Evolutionary conservation across 2,329 filamentous ascomycete genomes (phyloP).

Genomic region (Beauveria brongniartii): DNA sequence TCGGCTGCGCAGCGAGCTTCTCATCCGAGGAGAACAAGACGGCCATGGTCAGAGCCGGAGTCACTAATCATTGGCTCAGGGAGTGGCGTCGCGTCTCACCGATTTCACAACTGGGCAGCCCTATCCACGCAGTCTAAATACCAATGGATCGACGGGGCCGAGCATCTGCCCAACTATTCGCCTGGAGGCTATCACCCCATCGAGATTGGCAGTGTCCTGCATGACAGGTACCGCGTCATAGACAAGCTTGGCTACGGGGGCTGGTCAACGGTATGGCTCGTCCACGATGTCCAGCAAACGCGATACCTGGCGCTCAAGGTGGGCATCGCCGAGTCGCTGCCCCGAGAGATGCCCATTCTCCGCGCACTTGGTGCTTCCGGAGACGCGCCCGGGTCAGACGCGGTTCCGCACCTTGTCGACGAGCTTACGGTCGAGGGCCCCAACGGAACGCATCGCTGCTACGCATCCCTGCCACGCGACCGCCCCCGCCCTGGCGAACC

Average conservation of each 20-base stretch:
- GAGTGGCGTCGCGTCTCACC: too few relatives aligned
- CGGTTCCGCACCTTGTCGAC: conserved; percentile 1
- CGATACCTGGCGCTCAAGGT: conserved; percentile 12
- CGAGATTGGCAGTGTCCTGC: background rate
- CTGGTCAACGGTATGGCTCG: conserved; percentile 14
- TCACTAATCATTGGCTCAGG: too few relatives aligned
- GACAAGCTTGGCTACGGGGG: conserved; percentile 13
- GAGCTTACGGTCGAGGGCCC: background rate
- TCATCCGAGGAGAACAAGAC: too few relatives aligned
- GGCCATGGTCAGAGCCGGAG: too few relatives aligned
- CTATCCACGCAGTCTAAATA: too few relatives aligned
- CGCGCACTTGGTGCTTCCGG: background rate
- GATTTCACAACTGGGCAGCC: too few relatives aligned
- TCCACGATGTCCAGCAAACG: background rate
- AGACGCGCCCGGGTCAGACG: background rate
- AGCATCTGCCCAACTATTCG: background rate
- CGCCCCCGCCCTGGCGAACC: background rate
- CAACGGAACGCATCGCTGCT: conserved; percentile 6
- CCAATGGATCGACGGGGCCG: background rate
- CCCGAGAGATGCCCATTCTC: background rate
- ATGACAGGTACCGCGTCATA: conserved; percentile 12
- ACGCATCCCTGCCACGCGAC: conserved; percentile 6
- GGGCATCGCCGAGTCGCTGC: conserved; percentile 6
- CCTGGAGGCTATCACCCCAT: conserved; percentile 11
- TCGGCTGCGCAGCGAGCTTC: too few relatives aligned